Conservation (phyloP, 257 asterid species). For the Lavandula angustifolia region DNA sequence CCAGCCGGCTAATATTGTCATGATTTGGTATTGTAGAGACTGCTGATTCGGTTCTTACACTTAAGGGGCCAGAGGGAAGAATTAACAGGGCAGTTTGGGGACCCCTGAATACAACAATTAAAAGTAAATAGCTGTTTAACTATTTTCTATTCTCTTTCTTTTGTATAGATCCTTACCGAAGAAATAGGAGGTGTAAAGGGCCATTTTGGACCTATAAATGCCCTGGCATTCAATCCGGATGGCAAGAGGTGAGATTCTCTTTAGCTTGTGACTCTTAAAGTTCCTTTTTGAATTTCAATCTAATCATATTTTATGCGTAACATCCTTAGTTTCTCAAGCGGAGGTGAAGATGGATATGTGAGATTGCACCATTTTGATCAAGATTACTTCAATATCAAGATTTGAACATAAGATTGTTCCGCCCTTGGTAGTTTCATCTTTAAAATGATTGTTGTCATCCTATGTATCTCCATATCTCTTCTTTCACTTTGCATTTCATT, state of each 20-base stretch:
- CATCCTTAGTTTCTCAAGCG: conserved; percentile 70
- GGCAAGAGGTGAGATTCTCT: conserved; percentile 67
- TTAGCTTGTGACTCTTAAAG: neutral
- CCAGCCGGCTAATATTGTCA: conserved; percentile 3
- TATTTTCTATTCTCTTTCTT: conserved; percentile 26
- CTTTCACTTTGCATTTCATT: too few species aligned
- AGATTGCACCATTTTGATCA: conserved; percentile 83
- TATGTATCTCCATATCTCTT: too few species aligned
- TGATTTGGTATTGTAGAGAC: conserved; percentile 50
- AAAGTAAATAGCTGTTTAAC: conserved; percentile 12
- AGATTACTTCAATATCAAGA: conserved; percentile 80
- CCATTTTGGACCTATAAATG: conserved; percentile 95
- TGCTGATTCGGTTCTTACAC: conserved; percentile 58
- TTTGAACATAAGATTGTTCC: conserved; percentile 33
- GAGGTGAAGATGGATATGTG: conserved; percentile 96
- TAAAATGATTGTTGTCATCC: neutral
- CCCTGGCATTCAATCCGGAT: conserved; percentile 93
- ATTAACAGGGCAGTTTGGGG: conserved; percentile 98
- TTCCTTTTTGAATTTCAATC: neutral
- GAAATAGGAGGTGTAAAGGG: conserved; percentile 96
- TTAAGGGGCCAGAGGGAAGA: conserved; percentile 87
- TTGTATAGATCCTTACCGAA: conserved; percentile 67
- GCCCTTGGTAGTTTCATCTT: conserved; percentile 1
- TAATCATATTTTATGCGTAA: neutral
- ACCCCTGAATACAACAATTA: conserved; percentile 77